These are phyloP conservation scores for Piper betle DNA, from an alignment of 164 flowering plant species.

Conservation along the genomic window DNA sequence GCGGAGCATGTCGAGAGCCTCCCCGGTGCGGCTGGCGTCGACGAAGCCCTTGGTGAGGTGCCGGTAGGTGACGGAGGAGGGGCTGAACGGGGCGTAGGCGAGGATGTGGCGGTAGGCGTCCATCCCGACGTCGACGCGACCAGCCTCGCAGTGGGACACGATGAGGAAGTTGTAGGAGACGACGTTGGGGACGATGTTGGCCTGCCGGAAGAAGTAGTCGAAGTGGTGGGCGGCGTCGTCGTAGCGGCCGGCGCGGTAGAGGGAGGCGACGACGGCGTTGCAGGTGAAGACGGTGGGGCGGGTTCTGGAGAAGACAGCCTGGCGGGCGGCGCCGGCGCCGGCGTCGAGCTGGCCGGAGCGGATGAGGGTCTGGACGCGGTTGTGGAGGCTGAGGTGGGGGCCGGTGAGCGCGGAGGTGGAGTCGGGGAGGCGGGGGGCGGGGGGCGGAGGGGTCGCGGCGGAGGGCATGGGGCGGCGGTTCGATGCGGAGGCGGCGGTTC, in stretches of 20 bases:
- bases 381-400: slow-evolving; percentile 64
- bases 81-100: slow-evolving; percentile 57
- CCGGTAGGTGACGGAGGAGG: slow-evolving; percentile 50
- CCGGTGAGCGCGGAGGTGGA: slow-evolving; percentile 64
- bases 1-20: slow-evolving; percentile 46
- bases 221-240: slow-evolving; percentile 54
- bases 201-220: slow-evolving; percentile 47
- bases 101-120: slow-evolving; percentile 38
- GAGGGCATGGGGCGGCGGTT: slow-evolving; percentile 57
- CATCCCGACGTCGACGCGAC: slow-evolving; percentile 37
- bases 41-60: slow-evolving; percentile 68
- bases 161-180: slow-evolving; percentile 65
- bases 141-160: slow-evolving; percentile 48
- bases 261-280: slow-evolving; percentile 68
- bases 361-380: no score
- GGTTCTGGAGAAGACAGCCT: slow-evolving; percentile 44
- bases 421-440: slow-evolving; percentile 58
- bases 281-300: slow-evolving; percentile 86
- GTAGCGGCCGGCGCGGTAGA: slow-evolving; percentile 48
- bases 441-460: slow-evolving; percentile 25
- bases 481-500: slow-evolving; percentile 79
- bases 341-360: slow-evolving; percentile 60
- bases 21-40: slow-evolving; percentile 42
- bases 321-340: slow-evolving; percentile 53
- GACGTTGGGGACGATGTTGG: slow-evolving; percentile 52